phyloP scores from a whole-genome alignment of 2,329 filamentous ascomycete genomes.

The Calonectria pauciramosa region DNA sequence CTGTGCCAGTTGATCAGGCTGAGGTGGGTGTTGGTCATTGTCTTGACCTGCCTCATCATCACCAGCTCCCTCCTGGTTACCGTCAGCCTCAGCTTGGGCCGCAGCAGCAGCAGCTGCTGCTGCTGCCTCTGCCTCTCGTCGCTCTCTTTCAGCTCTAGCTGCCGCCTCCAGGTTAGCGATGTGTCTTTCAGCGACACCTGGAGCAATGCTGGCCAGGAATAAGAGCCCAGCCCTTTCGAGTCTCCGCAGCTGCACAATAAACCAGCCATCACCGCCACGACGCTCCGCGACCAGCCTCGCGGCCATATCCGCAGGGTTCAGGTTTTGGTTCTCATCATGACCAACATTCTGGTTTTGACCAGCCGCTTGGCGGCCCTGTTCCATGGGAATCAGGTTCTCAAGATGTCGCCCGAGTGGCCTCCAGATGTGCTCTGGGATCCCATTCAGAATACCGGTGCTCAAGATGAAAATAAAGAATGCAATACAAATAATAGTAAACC shows the following conservation, averaged over 20 bases:
- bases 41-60: slow-evolving; percentile 20
- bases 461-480: slow-evolving; percentile 70
- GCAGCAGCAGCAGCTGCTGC: slow-evolving; percentile 45
- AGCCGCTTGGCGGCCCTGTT: slow-evolving; percentile 49
- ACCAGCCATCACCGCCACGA: slow-evolving; percentile 49
- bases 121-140: slow-evolving; percentile 58
- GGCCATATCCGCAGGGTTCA: slow-evolving; percentile 65
- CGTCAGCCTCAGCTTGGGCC: slow-evolving; percentile 41
- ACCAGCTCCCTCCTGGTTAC: slow-evolving; percentile 31
- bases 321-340: slow-evolving; percentile 44
- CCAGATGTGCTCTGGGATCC: slow-evolving; percentile 67
- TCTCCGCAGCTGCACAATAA: slow-evolving; percentile 60
- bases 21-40: slow-evolving; percentile 16
- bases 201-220: slow-evolving; percentile 76
- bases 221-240: slow-evolving; percentile 72
- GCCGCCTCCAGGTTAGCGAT: slow-evolving; percentile 71
- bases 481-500: slow-evolving; percentile 67
- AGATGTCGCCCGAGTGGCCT: slow-evolving; percentile 70
- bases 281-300: slow-evolving; percentile 65
- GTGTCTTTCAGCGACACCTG: slow-evolving; percentile 75
- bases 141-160: slow-evolving; percentile 59
- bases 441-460: slow-evolving; percentile 71
- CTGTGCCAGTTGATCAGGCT: slow-evolving; percentile 36
- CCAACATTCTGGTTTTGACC: slow-evolving; percentile 44
- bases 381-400: slow-evolving; percentile 70